These are phyloP conservation scores for Lentinula boryana DNA, from an alignment of 768 basidiomycete species.

Conservation along the genomic window DNA sequence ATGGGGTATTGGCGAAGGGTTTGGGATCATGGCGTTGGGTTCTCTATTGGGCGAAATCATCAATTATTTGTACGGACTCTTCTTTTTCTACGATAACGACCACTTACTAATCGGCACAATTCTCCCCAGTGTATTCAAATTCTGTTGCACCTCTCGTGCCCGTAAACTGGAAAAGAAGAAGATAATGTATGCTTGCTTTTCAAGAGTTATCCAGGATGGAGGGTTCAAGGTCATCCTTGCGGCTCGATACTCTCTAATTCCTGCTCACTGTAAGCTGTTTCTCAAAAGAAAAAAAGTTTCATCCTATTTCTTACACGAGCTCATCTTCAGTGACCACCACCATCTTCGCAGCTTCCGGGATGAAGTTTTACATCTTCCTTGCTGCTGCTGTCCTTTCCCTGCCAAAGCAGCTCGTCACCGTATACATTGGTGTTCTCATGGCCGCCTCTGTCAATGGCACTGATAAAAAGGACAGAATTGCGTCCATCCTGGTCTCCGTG, in stretches of 20 bases:
- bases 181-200: slow-evolving; percentile 28
- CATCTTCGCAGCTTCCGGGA: slow-evolving; percentile 25
- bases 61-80: slow-evolving; percentile 47
- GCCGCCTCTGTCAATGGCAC: neutral
- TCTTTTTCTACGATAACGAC: neutral
- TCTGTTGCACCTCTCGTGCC: slow-evolving; percentile 44
- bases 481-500: neutral
- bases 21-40: slow-evolving; percentile 55
- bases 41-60: slow-evolving; percentile 59
- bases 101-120: neutral
- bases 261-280: slow-evolving; percentile 10
- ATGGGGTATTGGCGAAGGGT: slow-evolving; percentile 46
- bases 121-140: slow-evolving; percentile 45
- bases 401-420: slow-evolving; percentile 31
- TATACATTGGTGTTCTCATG: slow-evolving; percentile 21
- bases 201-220: slow-evolving; percentile 53
- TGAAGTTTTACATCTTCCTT: slow-evolving; percentile 25
- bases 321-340: slow-evolving; percentile 20
- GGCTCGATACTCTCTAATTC: slow-evolving; percentile 38
- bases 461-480: neutral
- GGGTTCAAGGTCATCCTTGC: slow-evolving; percentile 56
- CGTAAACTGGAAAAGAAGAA: slow-evolving; percentile 37
- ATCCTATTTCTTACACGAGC: neutral
- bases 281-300: neutral
- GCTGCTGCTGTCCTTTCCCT: slow-evolving; percentile 26